These are phyloP conservation scores for Coemansia sp. DNA, from an alignment of 371 early-diverging fungal genomes.

Conservation along the genomic window DNA sequence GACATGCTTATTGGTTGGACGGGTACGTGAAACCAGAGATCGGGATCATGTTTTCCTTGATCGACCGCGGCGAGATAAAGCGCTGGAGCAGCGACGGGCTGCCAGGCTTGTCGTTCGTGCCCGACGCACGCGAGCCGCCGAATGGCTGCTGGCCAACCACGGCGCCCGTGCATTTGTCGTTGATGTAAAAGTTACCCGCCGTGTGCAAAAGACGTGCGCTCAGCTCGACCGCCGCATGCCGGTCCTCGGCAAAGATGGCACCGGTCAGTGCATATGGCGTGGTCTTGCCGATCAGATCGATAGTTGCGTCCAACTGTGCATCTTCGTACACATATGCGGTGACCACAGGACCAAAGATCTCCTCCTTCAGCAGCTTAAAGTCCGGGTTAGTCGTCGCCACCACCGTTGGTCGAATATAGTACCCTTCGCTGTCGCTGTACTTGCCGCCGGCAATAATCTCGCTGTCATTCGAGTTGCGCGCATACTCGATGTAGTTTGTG, in stretches of 20 bases:
- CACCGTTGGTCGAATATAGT: constrained; percentile 90
- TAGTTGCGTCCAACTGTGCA: constrained; percentile 68
- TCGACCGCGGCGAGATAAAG: constrained; percentile 91
- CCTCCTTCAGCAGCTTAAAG: constrained; percentile 86
- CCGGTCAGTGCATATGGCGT: constrained; percentile 90
- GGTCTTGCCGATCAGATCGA: constrained; percentile 77
- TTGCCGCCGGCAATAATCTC: constrained; percentile 83
- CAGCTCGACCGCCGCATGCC: constrained; percentile 73
- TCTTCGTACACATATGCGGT: constrained; percentile 91
- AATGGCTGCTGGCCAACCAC: constrained; percentile 98
- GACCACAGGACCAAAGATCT: constrained; percentile 98
- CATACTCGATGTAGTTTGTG: constrained; percentile 82
- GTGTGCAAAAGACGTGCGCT: constrained; percentile 80
- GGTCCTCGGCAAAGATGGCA: constrained; percentile 84
- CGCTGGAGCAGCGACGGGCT: constrained; percentile 66
- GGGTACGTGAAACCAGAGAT: constrained; percentile 79
- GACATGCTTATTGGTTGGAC: constrained; percentile 64
- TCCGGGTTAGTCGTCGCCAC: constrained; percentile 83
- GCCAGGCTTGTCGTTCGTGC: constrained; percentile 99
- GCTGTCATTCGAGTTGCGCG: constrained; percentile 59
- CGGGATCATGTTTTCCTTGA: constrained; percentile 95
- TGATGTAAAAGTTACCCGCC: constrained; percentile 98
- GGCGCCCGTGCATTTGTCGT: constrained; percentile 98
- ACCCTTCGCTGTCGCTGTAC: constrained; percentile 82
- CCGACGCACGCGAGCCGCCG: constrained; percentile 92